These are phyloP conservation scores for Vitis rupestris DNA, from an alignment of 164 flowering plant species.

Conservation along the genomic window DNA sequence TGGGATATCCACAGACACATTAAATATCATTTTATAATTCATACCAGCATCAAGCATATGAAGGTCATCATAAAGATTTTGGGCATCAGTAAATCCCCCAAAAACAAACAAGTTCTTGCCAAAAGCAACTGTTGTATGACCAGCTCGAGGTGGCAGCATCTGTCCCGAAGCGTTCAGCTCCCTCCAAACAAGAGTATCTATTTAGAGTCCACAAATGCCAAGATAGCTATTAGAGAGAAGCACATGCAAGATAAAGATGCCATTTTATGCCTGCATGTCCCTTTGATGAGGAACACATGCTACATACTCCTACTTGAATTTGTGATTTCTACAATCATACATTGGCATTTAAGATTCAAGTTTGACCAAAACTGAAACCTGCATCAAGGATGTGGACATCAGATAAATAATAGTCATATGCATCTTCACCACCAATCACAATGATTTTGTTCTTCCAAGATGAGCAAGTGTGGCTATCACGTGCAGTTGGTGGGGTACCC, in stretches of 20 bases:
- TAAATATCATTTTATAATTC: constrained; percentile 10
- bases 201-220: constrained; percentile 8
- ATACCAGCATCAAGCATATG: constrained; percentile 86
- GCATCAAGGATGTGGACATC: constrained; percentile 92
- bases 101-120: constrained; percentile 82
- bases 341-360: background rate
- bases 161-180: constrained; percentile 74
- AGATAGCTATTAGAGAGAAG: constrained; percentile 1
- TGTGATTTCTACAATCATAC: background rate
- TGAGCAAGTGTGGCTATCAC: constrained; percentile 95
- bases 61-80: constrained; percentile 82
- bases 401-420: constrained; percentile 72
- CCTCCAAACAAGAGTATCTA: constrained; percentile 84
- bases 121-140: constrained; percentile 79
- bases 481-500: constrained; percentile 82
- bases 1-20: background rate
- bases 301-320: background rate
- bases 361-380: constrained; percentile 40
- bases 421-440: constrained; percentile 96
- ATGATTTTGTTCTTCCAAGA: constrained; percentile 81
- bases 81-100: constrained; percentile 92
- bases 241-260: background rate
- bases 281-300: background rate
- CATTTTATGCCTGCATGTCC: background rate
- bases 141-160: constrained; percentile 81